phyloP scores from a whole-genome alignment of 192 early-diverging fungal genomes.

The Rhizophagus prolifer region DNA sequence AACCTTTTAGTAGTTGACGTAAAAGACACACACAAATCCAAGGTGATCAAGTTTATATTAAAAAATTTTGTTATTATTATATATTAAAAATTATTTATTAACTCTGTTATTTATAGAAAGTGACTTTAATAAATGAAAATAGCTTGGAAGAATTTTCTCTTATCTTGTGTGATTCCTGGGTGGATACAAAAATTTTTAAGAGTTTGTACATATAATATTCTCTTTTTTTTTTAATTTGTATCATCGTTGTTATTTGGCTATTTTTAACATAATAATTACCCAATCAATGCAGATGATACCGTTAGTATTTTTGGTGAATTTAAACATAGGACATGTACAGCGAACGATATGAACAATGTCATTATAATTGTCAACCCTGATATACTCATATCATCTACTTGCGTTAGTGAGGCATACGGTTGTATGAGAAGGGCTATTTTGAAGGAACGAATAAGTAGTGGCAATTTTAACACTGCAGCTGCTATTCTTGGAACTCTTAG shows the following conservation, averaged over 20 bases:
- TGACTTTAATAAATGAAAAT: neutral
- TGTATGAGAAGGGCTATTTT: slow-evolving; percentile 82
- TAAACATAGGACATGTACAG: neutral
- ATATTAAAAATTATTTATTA: no score
- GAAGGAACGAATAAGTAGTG: slow-evolving; percentile 56
- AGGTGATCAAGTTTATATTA: neutral
- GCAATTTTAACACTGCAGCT: slow-evolving; percentile 46
- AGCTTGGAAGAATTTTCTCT: neutral
- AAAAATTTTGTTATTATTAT: no score
- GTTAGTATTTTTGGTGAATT: neutral
- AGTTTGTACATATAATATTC: neutral
- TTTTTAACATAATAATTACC: neutral
- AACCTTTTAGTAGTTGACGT: neutral
- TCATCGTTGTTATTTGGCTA: neutral
- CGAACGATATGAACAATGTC: neutral
- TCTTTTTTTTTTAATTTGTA: neutral
- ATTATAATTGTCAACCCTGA: slow-evolving; percentile 79
- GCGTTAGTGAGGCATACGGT: slow-evolving; percentile 67
- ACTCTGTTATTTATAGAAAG: neutral
- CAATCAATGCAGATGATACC: neutral
- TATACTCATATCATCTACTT: slow-evolving; percentile 71
- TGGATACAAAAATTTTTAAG: neutral
- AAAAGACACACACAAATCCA: neutral
- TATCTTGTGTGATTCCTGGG: neutral
- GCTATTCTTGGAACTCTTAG: slow-evolving; percentile 78